Base-by-base conservation (phyloP, 2,329 filamentous ascomycete genomes). In the Claviceps pusilla region DNA sequence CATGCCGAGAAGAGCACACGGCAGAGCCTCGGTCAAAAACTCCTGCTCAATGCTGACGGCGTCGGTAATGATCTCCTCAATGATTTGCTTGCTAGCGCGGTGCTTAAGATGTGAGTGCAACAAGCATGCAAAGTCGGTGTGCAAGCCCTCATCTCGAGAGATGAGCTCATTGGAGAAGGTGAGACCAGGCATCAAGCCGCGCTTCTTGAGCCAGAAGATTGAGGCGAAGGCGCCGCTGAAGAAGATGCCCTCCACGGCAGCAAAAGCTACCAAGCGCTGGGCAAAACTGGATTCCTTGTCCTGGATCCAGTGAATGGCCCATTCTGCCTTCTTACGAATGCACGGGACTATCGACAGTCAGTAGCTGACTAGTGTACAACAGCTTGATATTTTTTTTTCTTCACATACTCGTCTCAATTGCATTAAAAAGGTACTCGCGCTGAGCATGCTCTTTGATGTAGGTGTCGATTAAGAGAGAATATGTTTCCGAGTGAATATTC, bases 121-220 rank as follows among this genome's bases (percentile, higher is more conserved):
- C 55, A 98, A 80, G 73, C 93, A 98, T 62, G 93, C 93, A 66
- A 98, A 98, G 77, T 98, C 93, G 59, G 93, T 98, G 82, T 98
- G 93, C 63, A 98, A 88, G 71, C 93, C 93, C 80, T 98, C 93
- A 64, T 98, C 93, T 76, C 93, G 91, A 58, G 93, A 98, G 76
- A 98, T 98, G 66, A 98, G 86, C 78, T 98, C 93, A 77, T 98
- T 98, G 70, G 93, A 97, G 78, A 98, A 98, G 63, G 93, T 97
- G 59, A 98, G 80, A 64, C 93, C 93, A 50, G 93, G 87, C 93
- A 98, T 98, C 62, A 98, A 83, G 63, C 93, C 93, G 71, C 94
- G 93, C 85, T 98, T 98, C 87, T 97, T 98, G 67, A 98, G 79
- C 93, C 93, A 98, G 81, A 98, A 98, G 75, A 98, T 97, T 62